Conservation (phyloP, 2,329 filamentous ascomycete species). For the Trichoderma sp. region DNA sequence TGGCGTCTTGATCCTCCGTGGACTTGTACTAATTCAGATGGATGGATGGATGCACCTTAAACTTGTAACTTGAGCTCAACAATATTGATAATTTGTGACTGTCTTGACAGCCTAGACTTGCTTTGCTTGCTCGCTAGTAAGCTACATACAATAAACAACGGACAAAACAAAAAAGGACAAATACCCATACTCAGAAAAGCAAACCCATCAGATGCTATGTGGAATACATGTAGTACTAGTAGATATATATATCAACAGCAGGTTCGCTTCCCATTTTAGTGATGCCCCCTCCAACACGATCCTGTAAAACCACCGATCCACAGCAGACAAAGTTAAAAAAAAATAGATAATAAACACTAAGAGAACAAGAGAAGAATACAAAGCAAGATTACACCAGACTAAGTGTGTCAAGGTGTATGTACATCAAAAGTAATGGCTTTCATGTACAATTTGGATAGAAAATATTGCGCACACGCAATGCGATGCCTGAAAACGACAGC, state of each 20-base stretch:
- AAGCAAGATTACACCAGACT: neutral
- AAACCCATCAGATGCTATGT: neutral
- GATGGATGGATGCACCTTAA: neutral
- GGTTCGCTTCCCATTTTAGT: conserved; percentile 7
- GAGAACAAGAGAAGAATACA: neutral
- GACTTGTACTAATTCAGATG: neutral
- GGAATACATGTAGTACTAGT: neutral
- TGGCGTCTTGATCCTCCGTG: neutral
- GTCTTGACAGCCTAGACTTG: neutral
- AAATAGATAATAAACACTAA: neutral
- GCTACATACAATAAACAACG: neutral
- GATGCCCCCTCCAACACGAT: neutral
- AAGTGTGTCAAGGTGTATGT: neutral
- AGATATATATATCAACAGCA: conserved; percentile 2
- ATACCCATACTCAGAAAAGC: neutral
- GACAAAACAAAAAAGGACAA: neutral
- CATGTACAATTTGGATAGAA: neutral
- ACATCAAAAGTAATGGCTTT: neutral
- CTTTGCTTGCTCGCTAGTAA: neutral
- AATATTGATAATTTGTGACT: neutral
- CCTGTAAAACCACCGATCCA: conserved; percentile 10
- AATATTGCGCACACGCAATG: neutral
- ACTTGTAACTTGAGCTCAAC: neutral
- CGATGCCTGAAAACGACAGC: conserved; percentile 7
- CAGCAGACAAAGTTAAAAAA: conserved; percentile 1